Percentiles rank a stretch among this genome's conserved stretches.
These are phyloP conservation scores for Mycena alexandri DNA, from an alignment of 768 basidiomycete species.

Conservation along the genomic window DNA sequence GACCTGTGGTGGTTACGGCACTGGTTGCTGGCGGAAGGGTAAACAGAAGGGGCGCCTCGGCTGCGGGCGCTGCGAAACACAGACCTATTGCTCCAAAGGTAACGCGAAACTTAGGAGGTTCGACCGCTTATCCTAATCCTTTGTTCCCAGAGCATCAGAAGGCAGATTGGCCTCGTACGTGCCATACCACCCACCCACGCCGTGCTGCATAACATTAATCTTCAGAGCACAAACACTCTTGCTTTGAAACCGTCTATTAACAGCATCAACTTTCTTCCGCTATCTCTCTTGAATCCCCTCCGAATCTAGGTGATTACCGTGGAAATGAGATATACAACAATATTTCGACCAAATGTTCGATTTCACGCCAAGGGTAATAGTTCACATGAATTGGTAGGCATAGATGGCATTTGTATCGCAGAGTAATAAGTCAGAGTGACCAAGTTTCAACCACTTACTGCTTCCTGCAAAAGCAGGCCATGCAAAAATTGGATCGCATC, in stretches of 20 bases:
- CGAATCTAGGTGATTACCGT: too few relatives aligned
- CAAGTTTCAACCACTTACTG: neutral
- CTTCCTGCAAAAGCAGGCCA: constrained; percentile 8
- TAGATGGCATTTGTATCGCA: too few relatives aligned
- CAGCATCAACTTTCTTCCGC: too few relatives aligned
- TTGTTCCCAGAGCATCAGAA: constrained; percentile 5
- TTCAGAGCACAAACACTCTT: constrained; percentile 14
- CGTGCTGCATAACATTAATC: neutral
- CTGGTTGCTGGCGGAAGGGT: constrained; percentile 19
- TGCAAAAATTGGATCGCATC: constrained; percentile 28
- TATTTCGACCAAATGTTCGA: too few relatives aligned
- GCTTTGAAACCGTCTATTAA: constrained; percentile 16
- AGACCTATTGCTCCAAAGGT: constrained; percentile 17
- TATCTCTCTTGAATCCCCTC: too few relatives aligned
- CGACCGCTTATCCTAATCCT: too few relatives aligned
- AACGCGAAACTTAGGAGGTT: neutral
- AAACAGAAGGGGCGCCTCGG: constrained; percentile 16
- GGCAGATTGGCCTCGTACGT: constrained; percentile 18
- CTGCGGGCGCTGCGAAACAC: constrained; percentile 14
- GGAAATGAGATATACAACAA: too few relatives aligned
- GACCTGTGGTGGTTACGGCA: constrained; percentile 11
- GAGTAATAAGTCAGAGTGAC: too few relatives aligned
- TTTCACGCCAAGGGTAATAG: too few relatives aligned
- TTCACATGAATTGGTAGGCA: too few relatives aligned
- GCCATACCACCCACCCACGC: neutral